Evolutionary conservation across 441 rosid species (phyloP), one percentile per base, ranked within the genome.

Genomic region (Pelargonium myrrhifolium): DNA sequence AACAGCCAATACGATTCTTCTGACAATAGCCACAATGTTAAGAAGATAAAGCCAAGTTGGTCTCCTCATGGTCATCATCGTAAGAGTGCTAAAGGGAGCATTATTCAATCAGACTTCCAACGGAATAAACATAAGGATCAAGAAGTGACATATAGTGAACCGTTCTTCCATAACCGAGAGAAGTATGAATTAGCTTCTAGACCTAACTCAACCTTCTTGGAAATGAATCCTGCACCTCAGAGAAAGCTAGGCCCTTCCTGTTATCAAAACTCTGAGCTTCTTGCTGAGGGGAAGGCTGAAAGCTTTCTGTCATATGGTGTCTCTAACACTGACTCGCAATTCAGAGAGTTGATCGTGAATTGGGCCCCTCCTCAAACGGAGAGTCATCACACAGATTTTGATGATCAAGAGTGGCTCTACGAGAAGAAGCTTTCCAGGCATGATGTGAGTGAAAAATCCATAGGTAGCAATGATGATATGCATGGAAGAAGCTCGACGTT

Each of bases 1-100:
- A 67, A 70, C 21, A 37, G 67, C 70, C 58, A 64, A 51, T 67
- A 66, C 14, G 75, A 67, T 17, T 77, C 75, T 53, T 70, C 77
- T 26, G 75, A 35, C 71, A 71, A 51, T 64, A 65, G 58, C 18
- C 56, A 15, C 0, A 71, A 59, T 22, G 60, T 61, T 14, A 17
- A 24, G 28, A 59, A 17, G 35, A 51, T 49, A 40, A 12, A 51
- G 9, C 20, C 39, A 6, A 4, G 8, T 65, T 15, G 22, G 14
- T 64, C 58, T 24, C 12, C 14, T 6, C 14, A 26, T 58, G 62
- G 24, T 31, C 24, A 45, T 14, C 53, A 45, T 45, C 3, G 2
- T 9, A 10, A 10, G 53, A 0, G 53, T 10, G 15, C 9, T 18
- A 26, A 21, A 67, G 78, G 72, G 49, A 59, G 66, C 65, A 1